These are phyloP conservation scores for Flammula alnicola DNA, from an alignment of 1,284 basidiomycete genomes.

Conservation along the genomic window DNA sequence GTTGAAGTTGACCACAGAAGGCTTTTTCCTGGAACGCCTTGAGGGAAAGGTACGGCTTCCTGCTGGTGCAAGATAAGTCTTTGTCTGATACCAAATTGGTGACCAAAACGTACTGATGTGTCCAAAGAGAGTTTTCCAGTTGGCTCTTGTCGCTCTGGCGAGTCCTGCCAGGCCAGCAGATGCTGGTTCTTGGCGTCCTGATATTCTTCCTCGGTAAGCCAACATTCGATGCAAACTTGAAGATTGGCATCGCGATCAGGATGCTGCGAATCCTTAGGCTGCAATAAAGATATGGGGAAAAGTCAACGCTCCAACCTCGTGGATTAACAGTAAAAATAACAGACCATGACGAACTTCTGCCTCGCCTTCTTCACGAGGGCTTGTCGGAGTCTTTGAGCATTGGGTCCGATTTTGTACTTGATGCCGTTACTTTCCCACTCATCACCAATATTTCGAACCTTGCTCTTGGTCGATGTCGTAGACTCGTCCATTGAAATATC, in stretches of 20 bases:
- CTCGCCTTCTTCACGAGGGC: constrained; percentile 70
- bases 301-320: constrained; percentile 5
- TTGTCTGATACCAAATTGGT: too few species aligned
- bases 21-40: constrained; percentile 42
- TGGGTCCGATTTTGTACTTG: constrained; percentile 69
- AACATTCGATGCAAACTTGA: constrained; percentile 73
- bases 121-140: constrained; percentile 41
- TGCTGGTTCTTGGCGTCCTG: constrained; percentile 61
- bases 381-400: constrained; percentile 70
- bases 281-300: constrained; percentile 11
- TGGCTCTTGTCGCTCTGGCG: constrained; percentile 44
- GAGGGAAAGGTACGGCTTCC: constrained; percentile 22
- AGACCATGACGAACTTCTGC: constrained; percentile 74
- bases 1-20: constrained; percentile 48
- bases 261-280: constrained; percentile 80
- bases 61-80: too few species aligned
- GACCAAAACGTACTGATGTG: constrained; percentile 36
- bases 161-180: constrained; percentile 72
- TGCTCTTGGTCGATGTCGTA: constrained; percentile 51
- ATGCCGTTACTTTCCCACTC: constrained; percentile 74
- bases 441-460: constrained; percentile 66
- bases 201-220: constrained; percentile 78
- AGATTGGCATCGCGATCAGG: constrained; percentile 69
- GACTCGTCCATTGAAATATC: constrained; percentile 52
- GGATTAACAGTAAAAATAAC: constrained; percentile 7